Conservation (phyloP, 257 asterid genomes). For the Jasminum sambac region DNA sequence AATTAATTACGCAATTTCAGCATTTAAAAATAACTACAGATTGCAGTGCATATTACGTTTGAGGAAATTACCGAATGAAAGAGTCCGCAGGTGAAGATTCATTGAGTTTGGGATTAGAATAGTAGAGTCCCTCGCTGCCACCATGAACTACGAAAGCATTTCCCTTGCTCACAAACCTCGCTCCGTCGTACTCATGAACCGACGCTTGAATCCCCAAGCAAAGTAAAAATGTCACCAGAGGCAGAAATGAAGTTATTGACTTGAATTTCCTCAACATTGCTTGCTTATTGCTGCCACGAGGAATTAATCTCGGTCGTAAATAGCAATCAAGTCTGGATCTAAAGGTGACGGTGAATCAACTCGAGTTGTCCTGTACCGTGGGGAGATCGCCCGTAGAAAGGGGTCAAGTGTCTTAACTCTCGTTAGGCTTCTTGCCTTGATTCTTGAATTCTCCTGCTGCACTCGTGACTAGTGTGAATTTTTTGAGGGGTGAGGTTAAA, state of each 20-base stretch:
- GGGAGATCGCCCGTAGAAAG: not conserved
- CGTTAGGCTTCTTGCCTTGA: conserved; percentile 17
- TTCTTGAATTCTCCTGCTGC: too few species aligned
- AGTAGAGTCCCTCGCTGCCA: conserved; percentile 92
- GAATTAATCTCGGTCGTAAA: not conserved
- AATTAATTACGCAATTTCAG: conserved; percentile 18
- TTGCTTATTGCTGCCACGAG: conserved; percentile 14
- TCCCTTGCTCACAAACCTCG: conserved; percentile 62
- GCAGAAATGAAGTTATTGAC: conserved; percentile 27
- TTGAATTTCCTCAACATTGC: conserved; percentile 44
- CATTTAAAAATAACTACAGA: not conserved
- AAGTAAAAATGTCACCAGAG: conserved; percentile 30
- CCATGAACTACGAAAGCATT: conserved; percentile 92
- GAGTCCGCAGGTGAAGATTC: conserved; percentile 68
- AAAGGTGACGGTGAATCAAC: not conserved
- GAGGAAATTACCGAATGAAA: conserved; percentile 58
- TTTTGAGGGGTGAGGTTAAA: too few species aligned
- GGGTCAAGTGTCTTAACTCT: conserved; percentile 21
- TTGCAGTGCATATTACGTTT: not conserved
- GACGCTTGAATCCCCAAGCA: conserved; percentile 48
- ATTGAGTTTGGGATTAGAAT: conserved; percentile 57
- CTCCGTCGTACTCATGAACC: conserved; percentile 68
- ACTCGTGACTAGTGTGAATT: too few species aligned
- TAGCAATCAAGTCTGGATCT: not conserved
- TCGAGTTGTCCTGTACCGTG: not conserved